Base-by-base conservation (phyloP, 2,329 filamentous ascomycete species). In the Aspergillus cejpii region DNA sequence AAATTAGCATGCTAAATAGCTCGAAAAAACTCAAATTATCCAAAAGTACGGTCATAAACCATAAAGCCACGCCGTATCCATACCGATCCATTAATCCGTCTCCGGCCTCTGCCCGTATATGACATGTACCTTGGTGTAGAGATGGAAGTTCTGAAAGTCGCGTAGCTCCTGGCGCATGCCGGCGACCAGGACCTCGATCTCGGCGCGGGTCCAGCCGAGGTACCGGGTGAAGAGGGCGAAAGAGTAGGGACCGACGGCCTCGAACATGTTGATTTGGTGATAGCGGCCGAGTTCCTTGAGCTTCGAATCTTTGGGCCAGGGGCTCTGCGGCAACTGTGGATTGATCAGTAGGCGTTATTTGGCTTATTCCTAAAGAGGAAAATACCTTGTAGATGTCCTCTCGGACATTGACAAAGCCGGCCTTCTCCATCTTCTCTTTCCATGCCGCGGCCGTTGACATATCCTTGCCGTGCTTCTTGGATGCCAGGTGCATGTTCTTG, bases 361-460 rank as follows among this genome's bases (percentile, higher is more conserved):
- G 15, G 5, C 6, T 8, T 20, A 11, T 10, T 11, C 6, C 5
- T 5, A 11, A 5, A 6, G 1, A 10, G 24, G 2, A 19, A 11
- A 6, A 21, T 42, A 65, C 63, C 56, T 72, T 74, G 52, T 68
- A 74, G 1, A 72, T 48, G 1, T 67, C 62, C 51, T 79, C 73
- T 0, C 61, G 63, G 0, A 81, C 72, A 39, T 79, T 73, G 7
- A 69, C 59, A 41, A 81, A 81, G 0, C 79, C 79, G 0, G 69
- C 74, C 3, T 73, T 71, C 6, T 66, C 64, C 50, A 80, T 67
- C 38, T 69, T 67, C 7, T 62, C 58, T 46, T 68, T 68, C 47
- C 70, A 66, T 3, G 62, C 54, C 5, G 56, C 31, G 26, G 62
- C 62, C 1, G 65, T 59, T 10, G 50, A 38, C 51, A 66, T 54